A percentile compares a stretch with the other conserved stretches of the same genome.
phyloP scores from a whole-genome alignment of 768 basidiomycete species.

The Cyclocybe aegerita region DNA sequence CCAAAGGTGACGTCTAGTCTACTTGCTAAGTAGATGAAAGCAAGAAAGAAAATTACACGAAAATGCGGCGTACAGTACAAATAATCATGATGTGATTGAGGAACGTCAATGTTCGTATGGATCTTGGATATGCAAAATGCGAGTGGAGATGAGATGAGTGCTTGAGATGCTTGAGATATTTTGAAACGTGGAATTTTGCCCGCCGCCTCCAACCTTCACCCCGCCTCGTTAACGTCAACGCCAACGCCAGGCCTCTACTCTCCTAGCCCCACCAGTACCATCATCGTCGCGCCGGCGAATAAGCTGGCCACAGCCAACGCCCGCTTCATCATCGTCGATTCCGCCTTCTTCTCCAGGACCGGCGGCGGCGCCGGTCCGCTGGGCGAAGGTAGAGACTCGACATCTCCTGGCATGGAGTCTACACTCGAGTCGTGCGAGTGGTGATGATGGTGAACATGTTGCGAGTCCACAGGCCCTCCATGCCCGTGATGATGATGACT shows the following conservation, averaged over 20 bases:
- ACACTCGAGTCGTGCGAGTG: constrained; percentile 6
- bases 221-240: too few species aligned
- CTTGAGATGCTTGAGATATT: too few species aligned
- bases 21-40: too few species aligned
- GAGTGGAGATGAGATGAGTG: too few species aligned
- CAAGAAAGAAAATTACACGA: too few species aligned
- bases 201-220: too few species aligned
- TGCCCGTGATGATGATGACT: constrained; percentile 25
- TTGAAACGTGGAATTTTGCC: too few species aligned
- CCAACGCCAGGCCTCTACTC: constrained; percentile 21
- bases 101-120: too few species aligned
- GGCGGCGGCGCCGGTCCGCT: background rate
- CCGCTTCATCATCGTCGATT: constrained; percentile 35
- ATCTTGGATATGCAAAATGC: too few species aligned
- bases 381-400: background rate
- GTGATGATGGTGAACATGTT: constrained; percentile 3
- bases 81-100: too few species aligned
- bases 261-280: constrained; percentile 59
- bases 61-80: too few species aligned
- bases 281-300: constrained; percentile 57
- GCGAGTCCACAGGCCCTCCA: constrained; percentile 12
- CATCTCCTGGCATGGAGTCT: background rate
- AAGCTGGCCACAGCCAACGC: constrained; percentile 59
- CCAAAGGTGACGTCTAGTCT: too few species aligned
- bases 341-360: background rate